Percentiles rank a stretch among this genome's conserved stretches.
Conservation (phyloP, 805 yeast genomes). For the Hanseniaspora valbyensis region DNA sequence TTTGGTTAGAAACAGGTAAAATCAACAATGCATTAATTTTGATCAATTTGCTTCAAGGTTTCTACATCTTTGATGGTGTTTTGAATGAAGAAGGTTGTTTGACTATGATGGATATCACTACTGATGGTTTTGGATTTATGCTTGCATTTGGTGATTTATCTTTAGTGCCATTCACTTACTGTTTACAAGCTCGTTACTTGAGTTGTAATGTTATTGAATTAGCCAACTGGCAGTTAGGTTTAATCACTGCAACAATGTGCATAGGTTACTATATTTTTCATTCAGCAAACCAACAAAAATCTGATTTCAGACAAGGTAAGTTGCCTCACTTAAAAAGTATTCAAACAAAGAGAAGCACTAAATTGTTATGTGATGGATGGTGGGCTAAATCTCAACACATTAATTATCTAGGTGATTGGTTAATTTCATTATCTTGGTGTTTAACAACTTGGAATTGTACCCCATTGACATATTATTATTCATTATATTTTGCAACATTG, state of each 20-base stretch:
- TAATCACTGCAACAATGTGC: constrained; percentile 40
- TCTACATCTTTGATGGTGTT: constrained; percentile 85
- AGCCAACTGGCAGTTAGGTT: constrained; percentile 32
- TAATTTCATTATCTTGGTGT: constrained; percentile 86
- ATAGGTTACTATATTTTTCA: constrained; percentile 76
- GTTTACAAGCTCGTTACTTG: constrained; percentile 74
- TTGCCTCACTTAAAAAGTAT: constrained; percentile 59
- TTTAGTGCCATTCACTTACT: constrained; percentile 84
- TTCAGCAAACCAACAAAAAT: constrained; percentile 73
- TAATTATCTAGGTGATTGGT: constrained; percentile 92
- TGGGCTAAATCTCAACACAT: constrained; percentile 90
- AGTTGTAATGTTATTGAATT: constrained; percentile 51
- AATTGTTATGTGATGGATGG: constrained; percentile 83
- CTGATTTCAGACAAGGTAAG: constrained; percentile 69
- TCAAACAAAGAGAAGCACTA: constrained; percentile 65
- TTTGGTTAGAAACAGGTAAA: constrained; percentile 48
- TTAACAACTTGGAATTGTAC: constrained; percentile 75
- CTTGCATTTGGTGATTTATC: constrained; percentile 87
- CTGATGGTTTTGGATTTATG: constrained; percentile 98
- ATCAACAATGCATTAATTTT: constrained; percentile 63
- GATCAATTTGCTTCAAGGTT: constrained; percentile 58
- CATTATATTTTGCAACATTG: constrained; percentile 68
- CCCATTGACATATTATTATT: constrained; percentile 78
- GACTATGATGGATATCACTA: constrained; percentile 90
- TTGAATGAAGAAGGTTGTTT: constrained; percentile 80